phyloP scores from a whole-genome alignment of 768 basidiomycete genomes.

The Pleurotus ostreatus region DNA sequence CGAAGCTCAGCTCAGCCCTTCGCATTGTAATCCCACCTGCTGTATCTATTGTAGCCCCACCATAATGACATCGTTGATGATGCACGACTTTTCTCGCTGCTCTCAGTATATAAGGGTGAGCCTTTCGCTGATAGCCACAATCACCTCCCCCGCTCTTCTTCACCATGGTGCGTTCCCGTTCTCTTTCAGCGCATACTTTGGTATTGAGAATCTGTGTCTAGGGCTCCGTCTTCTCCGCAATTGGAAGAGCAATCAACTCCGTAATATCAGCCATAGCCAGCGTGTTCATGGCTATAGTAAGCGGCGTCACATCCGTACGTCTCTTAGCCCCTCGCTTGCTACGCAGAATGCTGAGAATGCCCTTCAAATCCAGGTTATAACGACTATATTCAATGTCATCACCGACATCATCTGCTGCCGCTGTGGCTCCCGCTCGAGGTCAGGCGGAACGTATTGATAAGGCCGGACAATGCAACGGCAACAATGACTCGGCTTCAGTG shows the following conservation, averaged over 20 bases:
- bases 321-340: background rate
- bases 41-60: background rate
- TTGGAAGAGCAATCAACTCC: constrained; percentile 34
- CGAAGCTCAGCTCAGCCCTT: no score
- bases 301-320: constrained; percentile 34
- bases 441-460: background rate
- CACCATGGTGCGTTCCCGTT: constrained; percentile 1
- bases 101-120: constrained; percentile 1
- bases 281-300: constrained; percentile 36
- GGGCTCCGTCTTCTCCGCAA: constrained; percentile 42
- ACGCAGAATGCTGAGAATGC: background rate
- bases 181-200: background rate
- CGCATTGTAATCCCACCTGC: background rate
- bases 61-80: background rate
- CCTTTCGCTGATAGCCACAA: background rate
- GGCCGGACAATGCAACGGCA: no score
- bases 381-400: constrained; percentile 61
- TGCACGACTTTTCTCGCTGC: background rate
- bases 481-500: no score
- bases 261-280: constrained; percentile 35
- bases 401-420: constrained; percentile 48
- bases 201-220: constrained; percentile 11
- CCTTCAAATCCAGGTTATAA: constrained; percentile 41
- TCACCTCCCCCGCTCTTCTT: background rate
- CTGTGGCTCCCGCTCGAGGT: constrained; percentile 19